These are phyloP conservation scores for Massarina eburnea DNA, from an alignment of 2,329 filamentous ascomycete species.

Conservation along the genomic window DNA sequence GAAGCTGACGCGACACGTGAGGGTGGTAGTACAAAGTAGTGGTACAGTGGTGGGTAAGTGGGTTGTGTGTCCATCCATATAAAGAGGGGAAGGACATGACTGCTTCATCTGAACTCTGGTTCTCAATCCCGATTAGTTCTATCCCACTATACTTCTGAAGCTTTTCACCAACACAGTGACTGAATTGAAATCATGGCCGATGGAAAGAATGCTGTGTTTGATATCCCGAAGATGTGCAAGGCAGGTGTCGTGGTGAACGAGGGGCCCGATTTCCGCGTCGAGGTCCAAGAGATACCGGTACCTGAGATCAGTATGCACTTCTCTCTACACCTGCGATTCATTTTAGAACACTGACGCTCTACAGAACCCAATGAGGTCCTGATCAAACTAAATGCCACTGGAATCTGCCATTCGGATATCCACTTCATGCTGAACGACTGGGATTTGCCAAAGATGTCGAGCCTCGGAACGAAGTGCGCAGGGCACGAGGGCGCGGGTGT, in stretches of 20 bases:
- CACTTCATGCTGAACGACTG: slow-evolving; percentile 61
- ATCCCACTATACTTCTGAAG: no score
- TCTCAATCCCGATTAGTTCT: no score
- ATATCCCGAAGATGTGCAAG: slow-evolving; percentile 54
- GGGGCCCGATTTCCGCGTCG: slow-evolving; percentile 52
- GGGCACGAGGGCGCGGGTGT: slow-evolving; percentile 62
- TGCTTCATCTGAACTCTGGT: no score
- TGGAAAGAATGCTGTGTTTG: slow-evolving; percentile 29
- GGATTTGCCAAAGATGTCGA: slow-evolving; percentile 43
- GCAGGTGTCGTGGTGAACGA: slow-evolving; percentile 56
- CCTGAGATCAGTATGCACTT: slow-evolving; percentile 47
- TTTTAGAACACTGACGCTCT: background rate
- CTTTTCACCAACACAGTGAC: no score
- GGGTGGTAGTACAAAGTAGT: no score
- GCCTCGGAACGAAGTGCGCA: slow-evolving; percentile 48
- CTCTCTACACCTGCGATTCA: background rate
- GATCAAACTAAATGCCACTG: slow-evolving; percentile 60
- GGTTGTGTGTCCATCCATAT: no score
- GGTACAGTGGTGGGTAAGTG: no score
- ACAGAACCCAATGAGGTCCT: slow-evolving; percentile 57
- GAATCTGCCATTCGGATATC: slow-evolving; percentile 60
- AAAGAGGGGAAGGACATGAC: no score
- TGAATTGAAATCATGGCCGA: slow-evolving; percentile 24
- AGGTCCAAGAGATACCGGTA: slow-evolving; percentile 51
- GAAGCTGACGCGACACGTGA: no score